Base-by-base conservation (phyloP, 352 stramenopile species). In the Phytophthora pseudosyringae region DNA sequence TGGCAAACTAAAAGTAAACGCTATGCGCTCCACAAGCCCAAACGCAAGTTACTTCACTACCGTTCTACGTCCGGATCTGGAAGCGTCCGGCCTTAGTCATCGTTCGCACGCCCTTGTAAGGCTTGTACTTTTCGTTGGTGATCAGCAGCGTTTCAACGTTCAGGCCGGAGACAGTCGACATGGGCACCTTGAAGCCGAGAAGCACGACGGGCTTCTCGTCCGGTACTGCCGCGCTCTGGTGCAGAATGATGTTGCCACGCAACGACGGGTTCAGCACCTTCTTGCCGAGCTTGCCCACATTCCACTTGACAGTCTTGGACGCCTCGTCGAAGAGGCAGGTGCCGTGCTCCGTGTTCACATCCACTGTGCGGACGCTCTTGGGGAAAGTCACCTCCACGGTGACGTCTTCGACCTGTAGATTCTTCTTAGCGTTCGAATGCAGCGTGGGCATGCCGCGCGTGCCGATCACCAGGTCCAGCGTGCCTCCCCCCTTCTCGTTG, bases 41-140 rank as follows among this genome's bases (percentile, higher is more conserved):
- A 21, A 21, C 21, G 21, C 21, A 21, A 21, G 21, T 21, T 21
- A 21, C 29, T 44, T 12, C 43, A 62, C 46, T 67, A 52, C 25
- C 33, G 11, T 40, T 59, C 49, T 80, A 97, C 82, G 88, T 98
- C 60, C 94, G 91, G 73, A 98, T 97, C 84, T 98, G 95, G 83
- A 98, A 98, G 35, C 94, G 87, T 0, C 97, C 97, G 56, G 94
- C 93, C 72, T 98, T 98, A 31, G 96, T 97, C 65, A 99, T 91
- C 48, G 97, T 98, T 54, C 97, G 88, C 46, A 99, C 96, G 31
- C 97, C 97, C 85, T 99, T 99, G 88, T 99, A 99, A 7, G 97
- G 97, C 64, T 96, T 97, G 81, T 99, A 99, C 59, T 91, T 93
- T 78, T 99, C 97, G 71, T 98, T 98, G 29, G 89, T 95, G 48